Conservation (phyloP, 257 asterid genomes). For the Solanum tacnaense region DNA sequence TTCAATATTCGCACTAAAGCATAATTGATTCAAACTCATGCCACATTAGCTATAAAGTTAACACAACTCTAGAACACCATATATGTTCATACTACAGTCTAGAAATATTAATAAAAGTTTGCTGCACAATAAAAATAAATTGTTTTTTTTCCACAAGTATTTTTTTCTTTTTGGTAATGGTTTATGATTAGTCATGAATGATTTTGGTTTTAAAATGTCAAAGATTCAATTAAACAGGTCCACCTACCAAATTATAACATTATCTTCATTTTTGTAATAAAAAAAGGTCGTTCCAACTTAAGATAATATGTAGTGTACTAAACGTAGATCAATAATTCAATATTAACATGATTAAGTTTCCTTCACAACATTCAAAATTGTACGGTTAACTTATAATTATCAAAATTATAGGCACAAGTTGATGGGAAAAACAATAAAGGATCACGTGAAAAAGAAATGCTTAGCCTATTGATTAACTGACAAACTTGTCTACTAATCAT, state of each 20-base stretch:
- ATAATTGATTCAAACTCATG: neutral
- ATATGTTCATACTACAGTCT: neutral
- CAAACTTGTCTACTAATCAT: conserved; percentile 24
- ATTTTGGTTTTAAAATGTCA: neutral
- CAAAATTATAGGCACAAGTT: conserved; percentile 15
- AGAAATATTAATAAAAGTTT: neutral
- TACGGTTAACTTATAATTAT: conserved; percentile 25
- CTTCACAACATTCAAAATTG: conserved; percentile 25
- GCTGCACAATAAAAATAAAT: neutral
- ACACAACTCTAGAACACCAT: neutral
- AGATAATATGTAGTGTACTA: neutral
- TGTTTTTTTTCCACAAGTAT: neutral
- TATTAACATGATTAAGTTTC: conserved; percentile 7
- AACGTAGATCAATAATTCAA: neutral
- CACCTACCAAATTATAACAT: neutral
- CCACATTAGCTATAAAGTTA: neutral
- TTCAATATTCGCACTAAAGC: too few relatives aligned
- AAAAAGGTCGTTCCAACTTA: neutral
- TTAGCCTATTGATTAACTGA: conserved; percentile 24
- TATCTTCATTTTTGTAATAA: neutral
- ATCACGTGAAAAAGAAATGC: conserved; percentile 28
- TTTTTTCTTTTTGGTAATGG: neutral
- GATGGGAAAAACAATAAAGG: conserved; percentile 3
- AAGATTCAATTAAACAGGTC: neutral
- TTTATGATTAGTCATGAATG: neutral